A percentile compares a stretch with the other conserved stretches of the same genome.
These are phyloP conservation scores for Leucosporidium scottii DNA, from an alignment of 768 basidiomycete species.

Conservation along the genomic window DNA sequence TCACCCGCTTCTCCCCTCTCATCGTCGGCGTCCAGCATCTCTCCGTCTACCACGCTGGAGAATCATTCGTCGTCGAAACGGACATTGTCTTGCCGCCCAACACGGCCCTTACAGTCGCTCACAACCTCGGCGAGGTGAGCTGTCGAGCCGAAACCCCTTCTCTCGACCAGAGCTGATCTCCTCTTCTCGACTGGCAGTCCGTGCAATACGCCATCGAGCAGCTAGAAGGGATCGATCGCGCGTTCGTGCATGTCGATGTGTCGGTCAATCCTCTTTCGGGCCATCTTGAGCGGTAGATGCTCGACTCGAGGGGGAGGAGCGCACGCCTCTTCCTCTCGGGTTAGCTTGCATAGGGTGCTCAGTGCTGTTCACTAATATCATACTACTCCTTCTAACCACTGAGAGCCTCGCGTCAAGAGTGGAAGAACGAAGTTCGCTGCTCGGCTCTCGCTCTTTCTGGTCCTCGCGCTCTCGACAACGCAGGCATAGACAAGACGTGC, in stretches of 20 bases:
- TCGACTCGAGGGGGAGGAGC: too few species aligned
- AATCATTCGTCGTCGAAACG: conserved; percentile 35
- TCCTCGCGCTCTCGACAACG: too few species aligned
- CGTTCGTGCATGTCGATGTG: conserved; percentile 41
- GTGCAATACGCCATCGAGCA: conserved; percentile 38
- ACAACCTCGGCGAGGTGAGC: conserved; percentile 41
- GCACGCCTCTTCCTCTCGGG: too few species aligned
- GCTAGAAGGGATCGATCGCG: conserved; percentile 41
- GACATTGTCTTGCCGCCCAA: conserved; percentile 30
- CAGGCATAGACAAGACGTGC: too few species aligned
- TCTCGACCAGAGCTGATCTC: too few species aligned
- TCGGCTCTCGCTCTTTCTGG: too few species aligned
- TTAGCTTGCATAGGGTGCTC: too few species aligned
- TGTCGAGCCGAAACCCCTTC: neutral
- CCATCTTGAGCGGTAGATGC: neutral
- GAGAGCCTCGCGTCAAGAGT: too few species aligned
- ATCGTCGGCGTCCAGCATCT: conserved; percentile 41
- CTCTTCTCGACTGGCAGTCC: neutral
- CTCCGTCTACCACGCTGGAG: conserved; percentile 44
- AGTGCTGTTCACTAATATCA: too few species aligned
- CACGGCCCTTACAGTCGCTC: conserved; percentile 34
- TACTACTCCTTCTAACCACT: too few species aligned
- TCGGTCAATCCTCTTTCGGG: conserved; percentile 2
- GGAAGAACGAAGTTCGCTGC: too few species aligned
- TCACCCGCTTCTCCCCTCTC: conserved; percentile 44